These are phyloP conservation scores for Magnolia kwangsiensis DNA, from an alignment of 164 flowering plant genomes.

Conservation along the genomic window DNA sequence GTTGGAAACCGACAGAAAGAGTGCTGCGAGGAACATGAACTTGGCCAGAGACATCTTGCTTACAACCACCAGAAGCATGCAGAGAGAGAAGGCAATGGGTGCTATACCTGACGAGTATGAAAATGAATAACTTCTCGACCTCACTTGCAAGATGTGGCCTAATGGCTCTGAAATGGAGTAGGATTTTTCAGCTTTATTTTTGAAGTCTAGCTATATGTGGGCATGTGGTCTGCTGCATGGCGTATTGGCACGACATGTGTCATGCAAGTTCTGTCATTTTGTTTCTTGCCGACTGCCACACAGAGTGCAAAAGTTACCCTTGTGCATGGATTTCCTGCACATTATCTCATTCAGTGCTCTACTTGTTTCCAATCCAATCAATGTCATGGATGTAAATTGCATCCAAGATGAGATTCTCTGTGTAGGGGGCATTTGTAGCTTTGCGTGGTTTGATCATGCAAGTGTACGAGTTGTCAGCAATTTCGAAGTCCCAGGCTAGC, in stretches of 20 bases:
- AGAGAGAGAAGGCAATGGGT: neutral
- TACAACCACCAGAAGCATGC: neutral
- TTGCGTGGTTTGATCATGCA: no score
- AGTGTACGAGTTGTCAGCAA: no score
- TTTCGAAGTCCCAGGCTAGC: no score
- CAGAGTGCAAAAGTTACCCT: neutral
- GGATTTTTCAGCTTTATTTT: neutral
- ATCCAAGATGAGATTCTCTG: neutral
- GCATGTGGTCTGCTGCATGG: constrained; percentile 3
- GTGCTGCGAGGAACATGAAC: constrained; percentile 7
- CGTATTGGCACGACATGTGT: neutral
- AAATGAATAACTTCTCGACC: neutral
- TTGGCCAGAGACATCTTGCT: constrained; percentile 9
- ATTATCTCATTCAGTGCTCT: neutral
- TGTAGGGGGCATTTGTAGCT: no score
- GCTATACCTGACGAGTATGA: neutral
- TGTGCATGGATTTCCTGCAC: neutral
- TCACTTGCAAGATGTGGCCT: neutral
- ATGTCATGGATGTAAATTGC: neutral
- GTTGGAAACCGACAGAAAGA: constrained; percentile 8
- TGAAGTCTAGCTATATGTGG: neutral
- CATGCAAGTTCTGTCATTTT: neutral
- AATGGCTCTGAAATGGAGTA: neutral
- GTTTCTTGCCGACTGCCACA: neutral
- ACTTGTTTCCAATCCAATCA: neutral